Percentiles rank a stretch among this genome's conserved stretches.
These are phyloP conservation scores for Cryphonectria carpinicola DNA, from an alignment of 2,329 filamentous ascomycete species.

Conservation along the genomic window DNA sequence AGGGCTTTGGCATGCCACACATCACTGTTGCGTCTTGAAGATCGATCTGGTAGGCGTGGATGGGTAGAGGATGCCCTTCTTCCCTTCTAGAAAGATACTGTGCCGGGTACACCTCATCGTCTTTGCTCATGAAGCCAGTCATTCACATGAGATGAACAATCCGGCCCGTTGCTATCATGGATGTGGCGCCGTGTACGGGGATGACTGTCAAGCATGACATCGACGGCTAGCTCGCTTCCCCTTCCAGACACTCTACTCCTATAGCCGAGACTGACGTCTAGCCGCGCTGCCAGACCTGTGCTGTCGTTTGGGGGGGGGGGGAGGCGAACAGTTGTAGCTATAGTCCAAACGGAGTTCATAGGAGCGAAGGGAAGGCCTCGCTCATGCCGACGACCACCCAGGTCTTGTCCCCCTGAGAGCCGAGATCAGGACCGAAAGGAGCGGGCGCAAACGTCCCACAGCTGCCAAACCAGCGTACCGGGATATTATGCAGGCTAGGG, in stretches of 20 bases:
- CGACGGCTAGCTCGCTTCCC: not conserved
- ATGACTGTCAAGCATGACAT: not conserved
- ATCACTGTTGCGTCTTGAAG: not conserved
- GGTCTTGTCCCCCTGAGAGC: not conserved
- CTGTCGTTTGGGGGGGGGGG: not conserved
- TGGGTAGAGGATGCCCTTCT: not conserved
- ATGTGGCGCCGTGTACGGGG: not conserved
- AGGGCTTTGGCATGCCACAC: not conserved
- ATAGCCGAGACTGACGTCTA: not conserved
- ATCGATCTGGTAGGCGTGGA: not conserved
- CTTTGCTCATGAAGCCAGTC: not conserved
- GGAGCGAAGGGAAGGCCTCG: not conserved
- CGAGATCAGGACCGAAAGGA: not conserved
- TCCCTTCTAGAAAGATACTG: not conserved
- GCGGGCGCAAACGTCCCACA: not conserved
- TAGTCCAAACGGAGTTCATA: not conserved
- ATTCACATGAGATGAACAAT: not conserved
- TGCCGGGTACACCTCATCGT: not conserved
- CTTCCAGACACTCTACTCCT: not conserved
- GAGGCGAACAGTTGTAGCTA: not conserved
- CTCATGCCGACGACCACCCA: not conserved
- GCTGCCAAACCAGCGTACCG: not conserved
- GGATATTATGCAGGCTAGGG: constrained; percentile 1
- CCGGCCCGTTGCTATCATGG: not conserved
- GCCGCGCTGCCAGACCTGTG: not conserved